Base-by-base conservation (phyloP, 83 land plant species). In the Isoetes engelmannii region DNA sequence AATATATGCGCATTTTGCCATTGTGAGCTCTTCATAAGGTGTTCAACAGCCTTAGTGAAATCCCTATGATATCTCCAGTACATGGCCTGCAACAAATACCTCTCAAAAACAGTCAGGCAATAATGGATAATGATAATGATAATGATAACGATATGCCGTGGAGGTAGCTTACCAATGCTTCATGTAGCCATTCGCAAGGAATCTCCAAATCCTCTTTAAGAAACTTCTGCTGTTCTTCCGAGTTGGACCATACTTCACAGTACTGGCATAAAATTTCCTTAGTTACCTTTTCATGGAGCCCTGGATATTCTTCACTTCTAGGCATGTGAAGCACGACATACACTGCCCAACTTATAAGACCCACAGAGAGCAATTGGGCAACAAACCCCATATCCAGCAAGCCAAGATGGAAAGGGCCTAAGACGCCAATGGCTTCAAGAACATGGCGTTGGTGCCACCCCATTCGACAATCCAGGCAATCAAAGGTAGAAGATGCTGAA, bases 281-380 rank as follows among this genome's bases (percentile, higher is more conserved):
- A 9, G 90, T 86, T 7, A 88, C 72, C 63, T 75, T 85, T 65
- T 85, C 87, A 13, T 90, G 97, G 41, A 94, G 72, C 43, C 77
- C 82, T 21, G 92, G 92, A 67, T 72, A 77, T 68, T 85, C 85
- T 4, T 75, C 74, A 70, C 57, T 63, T 5, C 69, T 69, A 3
- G 95, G 88, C 88, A 94, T 88, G 75, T 94, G 92, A 51, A 90
- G 83, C 18, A 81, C 80, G 18, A 86, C 93, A 79, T 94, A 94
- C 53, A 94, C 77, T 15, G 96, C 99, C 99, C 99, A 94, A 54
- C 90, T 92, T 57, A 87, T 84, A 37, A 81, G 78, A 56, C 97
- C 93, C 51, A 79, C 69, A 68, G 86, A 84, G 43, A 94, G 83
- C 13, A 94, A 77, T 71, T 94, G 99, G 44, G 92, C 78, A 51